Conservation (phyloP, 805 yeast genomes). For the Kuraishia floccosa region DNA sequence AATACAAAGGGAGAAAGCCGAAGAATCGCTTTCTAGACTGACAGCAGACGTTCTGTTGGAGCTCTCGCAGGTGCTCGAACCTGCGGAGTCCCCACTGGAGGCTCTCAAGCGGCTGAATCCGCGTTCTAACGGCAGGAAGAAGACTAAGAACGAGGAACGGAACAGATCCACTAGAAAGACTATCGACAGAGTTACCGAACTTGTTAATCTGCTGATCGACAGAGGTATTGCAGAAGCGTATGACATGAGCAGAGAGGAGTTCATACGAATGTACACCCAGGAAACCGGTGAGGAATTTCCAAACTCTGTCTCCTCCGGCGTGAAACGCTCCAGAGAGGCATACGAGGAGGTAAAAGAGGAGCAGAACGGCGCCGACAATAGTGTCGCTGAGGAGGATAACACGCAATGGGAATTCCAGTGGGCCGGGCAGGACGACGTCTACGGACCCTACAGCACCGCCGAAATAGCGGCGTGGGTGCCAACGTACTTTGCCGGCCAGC, state of each 20-base stretch:
- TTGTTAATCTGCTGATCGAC: slow-evolving; percentile 30
- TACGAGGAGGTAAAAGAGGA: slow-evolving; percentile 6
- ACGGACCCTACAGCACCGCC: slow-evolving; percentile 37
- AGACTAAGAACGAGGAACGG: slow-evolving; percentile 8
- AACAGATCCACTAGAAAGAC: slow-evolving; percentile 10
- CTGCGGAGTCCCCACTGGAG: slow-evolving; percentile 52
- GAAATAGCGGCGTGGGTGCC: slow-evolving; percentile 47
- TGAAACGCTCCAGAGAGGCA: slow-evolving; percentile 11
- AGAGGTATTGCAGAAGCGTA: slow-evolving; percentile 33
- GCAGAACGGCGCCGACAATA: slow-evolving; percentile 6
- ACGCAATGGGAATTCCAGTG: slow-evolving; percentile 39
- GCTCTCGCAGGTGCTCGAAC: slow-evolving; percentile 35
- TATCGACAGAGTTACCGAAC: slow-evolving; percentile 32
- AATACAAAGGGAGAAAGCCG: slow-evolving; percentile 13
- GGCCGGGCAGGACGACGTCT: slow-evolving; percentile 26
- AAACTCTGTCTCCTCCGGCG: slow-evolving; percentile 3
- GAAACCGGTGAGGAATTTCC: slow-evolving; percentile 28
- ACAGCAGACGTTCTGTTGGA: slow-evolving; percentile 12
- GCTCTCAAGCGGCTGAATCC: slow-evolving; percentile 30
- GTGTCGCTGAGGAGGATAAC: slow-evolving; percentile 12
- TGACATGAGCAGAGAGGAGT: slow-evolving; percentile 44
- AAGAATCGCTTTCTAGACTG: slow-evolving; percentile 5
- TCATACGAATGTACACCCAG: slow-evolving; percentile 29
- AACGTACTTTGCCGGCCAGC: slow-evolving; percentile 30
- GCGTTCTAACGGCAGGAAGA: slow-evolving; percentile 7